These are phyloP conservation scores for Funneliformis mosseae DNA, from an alignment of 192 early-diverging fungal species.

Conservation along the genomic window DNA sequence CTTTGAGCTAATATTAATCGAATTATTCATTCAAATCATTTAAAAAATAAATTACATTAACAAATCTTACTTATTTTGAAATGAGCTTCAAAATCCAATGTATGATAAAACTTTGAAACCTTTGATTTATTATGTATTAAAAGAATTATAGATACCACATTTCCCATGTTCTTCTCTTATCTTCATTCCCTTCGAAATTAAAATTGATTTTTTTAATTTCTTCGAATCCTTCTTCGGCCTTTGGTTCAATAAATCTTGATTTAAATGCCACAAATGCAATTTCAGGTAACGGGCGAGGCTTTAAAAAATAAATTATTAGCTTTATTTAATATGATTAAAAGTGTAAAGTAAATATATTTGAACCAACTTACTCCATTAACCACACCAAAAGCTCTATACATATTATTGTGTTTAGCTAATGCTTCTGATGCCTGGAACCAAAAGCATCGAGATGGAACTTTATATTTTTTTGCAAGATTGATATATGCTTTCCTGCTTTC, in stretches of 20 bases:
- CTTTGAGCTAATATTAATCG: too few relatives aligned
- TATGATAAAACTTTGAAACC: too few relatives aligned
- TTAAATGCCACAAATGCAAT: slow-evolving; percentile 14
- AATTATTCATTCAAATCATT: too few relatives aligned
- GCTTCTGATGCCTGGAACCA: slow-evolving; percentile 57
- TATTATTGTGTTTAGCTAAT: slow-evolving; percentile 80
- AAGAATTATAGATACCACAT: slow-evolving; percentile 20
- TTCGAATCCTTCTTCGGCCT: slow-evolving; percentile 30
- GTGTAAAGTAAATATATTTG: background rate
- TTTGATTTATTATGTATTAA: background rate
- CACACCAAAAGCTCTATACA: slow-evolving; percentile 56
- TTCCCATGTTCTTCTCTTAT: slow-evolving; percentile 9
- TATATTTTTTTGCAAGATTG: slow-evolving; percentile 55
- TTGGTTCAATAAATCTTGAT: slow-evolving; percentile 22
- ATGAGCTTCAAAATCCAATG: too few relatives aligned
- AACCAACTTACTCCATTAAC: background rate
- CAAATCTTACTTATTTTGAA: too few relatives aligned
- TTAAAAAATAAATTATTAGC: background rate
- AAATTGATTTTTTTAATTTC: slow-evolving; percentile 32
- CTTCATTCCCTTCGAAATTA: slow-evolving; percentile 26
- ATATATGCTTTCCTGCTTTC: slow-evolving; percentile 67
- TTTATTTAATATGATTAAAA: background rate
- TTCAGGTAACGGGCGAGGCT: slow-evolving; percentile 14
- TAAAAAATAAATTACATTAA: too few relatives aligned
- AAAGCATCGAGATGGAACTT: slow-evolving; percentile 65